Percentiles rank a stretch among this genome's conserved stretches.
Conservation (phyloP, 2,329 filamentous ascomycete species). For the Alternaria dauci region DNA sequence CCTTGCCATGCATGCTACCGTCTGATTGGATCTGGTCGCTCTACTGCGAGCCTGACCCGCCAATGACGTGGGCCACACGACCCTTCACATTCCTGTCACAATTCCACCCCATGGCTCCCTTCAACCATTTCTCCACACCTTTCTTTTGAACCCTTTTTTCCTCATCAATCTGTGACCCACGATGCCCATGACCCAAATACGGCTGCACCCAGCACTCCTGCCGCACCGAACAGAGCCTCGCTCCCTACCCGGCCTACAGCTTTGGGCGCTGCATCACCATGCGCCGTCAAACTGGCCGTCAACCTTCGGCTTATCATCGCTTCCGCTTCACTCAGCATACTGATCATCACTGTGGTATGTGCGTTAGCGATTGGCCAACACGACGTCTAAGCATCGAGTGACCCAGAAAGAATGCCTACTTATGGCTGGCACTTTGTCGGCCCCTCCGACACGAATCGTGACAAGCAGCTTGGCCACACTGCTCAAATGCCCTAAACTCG, state of each 20-base stretch:
- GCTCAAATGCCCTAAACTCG: not conserved
- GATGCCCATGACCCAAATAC: not conserved
- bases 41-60: constrained; percentile 3
- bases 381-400: not conserved
- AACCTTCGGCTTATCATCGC: not conserved
- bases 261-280: not conserved
- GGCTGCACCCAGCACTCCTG: not conserved
- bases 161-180: not conserved
- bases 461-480: constrained; percentile 4
- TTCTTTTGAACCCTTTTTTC: constrained; percentile 2
- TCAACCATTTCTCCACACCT: constrained; percentile 1
- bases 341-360: constrained; percentile 1
- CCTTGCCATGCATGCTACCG: constrained; percentile 9
- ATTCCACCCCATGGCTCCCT: not conserved
- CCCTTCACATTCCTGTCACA: constrained; percentile 2
- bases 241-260: not conserved
- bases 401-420: not conserved
- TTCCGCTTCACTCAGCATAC: constrained; percentile 2
- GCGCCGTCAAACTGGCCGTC: not conserved
- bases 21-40: constrained; percentile 3
- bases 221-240: not conserved
- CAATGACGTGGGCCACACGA: constrained; percentile 20
- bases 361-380: not conserved
- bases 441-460: not conserved
- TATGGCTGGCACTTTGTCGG: constrained; percentile 3